These are phyloP conservation scores for Ophiosphaerella korrae DNA, from an alignment of 2,329 filamentous ascomycete genomes.

Conservation along the genomic window DNA sequence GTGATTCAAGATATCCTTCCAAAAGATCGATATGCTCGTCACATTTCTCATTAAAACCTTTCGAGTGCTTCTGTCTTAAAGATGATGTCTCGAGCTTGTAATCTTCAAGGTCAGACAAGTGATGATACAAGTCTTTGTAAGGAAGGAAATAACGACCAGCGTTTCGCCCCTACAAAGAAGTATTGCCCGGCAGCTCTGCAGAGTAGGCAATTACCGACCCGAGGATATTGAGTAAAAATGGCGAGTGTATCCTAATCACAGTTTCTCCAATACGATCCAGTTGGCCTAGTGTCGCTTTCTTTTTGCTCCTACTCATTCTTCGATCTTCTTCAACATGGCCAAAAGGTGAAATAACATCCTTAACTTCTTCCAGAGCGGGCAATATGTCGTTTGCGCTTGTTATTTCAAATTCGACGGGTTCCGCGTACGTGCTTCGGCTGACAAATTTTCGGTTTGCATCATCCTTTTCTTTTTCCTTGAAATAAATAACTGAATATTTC, in stretches of 20 bases:
- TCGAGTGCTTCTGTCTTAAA: neutral
- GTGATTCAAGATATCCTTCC: neutral
- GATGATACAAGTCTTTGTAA: constrained; percentile 1
- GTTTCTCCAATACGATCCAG: neutral
- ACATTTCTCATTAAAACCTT: constrained; percentile 2
- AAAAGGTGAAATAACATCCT: neutral
- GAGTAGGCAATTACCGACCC: constrained; percentile 4
- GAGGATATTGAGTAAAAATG: constrained; percentile 7
- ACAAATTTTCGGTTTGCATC: neutral
- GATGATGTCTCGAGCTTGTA: neutral
- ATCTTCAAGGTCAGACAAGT: neutral
- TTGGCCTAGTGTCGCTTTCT: neutral
- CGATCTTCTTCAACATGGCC: neutral
- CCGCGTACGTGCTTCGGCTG: no score
- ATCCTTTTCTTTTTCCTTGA: neutral
- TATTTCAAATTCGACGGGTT: neutral
- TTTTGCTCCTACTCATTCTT: neutral
- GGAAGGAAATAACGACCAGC: neutral
- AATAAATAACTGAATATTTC: constrained; percentile 2
- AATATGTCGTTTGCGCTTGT: neutral
- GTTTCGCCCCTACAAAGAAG: no score
- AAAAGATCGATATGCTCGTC: constrained; percentile 6
- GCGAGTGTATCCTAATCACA: constrained; percentile 2
- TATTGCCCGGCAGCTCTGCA: neutral
- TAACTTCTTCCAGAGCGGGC: neutral